phyloP scores from a whole-genome alignment of 805 yeast genomes.

The Candida ulmi region DNA sequence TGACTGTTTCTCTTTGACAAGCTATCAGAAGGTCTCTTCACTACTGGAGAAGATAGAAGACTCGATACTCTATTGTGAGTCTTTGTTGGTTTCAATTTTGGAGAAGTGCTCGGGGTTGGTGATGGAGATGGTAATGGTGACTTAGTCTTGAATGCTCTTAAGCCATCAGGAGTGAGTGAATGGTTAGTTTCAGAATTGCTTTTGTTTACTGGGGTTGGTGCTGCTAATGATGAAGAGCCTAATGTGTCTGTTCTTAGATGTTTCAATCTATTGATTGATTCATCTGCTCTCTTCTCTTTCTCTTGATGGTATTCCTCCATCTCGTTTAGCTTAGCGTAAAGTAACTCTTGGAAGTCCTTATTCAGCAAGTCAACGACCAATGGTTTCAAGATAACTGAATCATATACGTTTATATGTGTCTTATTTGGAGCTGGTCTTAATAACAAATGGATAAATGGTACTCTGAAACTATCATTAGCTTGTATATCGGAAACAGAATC shows the following conservation, averaged over 20 bases:
- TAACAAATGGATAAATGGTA: conserved; percentile 23
- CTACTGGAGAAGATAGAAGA: conserved; percentile 1
- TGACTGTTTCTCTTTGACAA: conserved; percentile 16
- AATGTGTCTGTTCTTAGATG: conserved; percentile 2
- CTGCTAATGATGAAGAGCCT: background rate
- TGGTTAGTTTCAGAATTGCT: too few relatives aligned
- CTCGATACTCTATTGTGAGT: conserved; percentile 7
- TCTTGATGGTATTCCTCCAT: conserved; percentile 13
- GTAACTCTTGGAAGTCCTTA: conserved; percentile 4
- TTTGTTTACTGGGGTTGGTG: too few relatives aligned
- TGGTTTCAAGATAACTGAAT: conserved; percentile 3
- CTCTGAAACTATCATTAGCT: background rate
- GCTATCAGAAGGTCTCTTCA: conserved; percentile 17
- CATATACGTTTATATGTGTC: conserved; percentile 5
- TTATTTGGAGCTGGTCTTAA: conserved; percentile 20
- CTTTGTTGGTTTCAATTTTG: conserved; percentile 16
- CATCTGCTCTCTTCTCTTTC: conserved; percentile 14
- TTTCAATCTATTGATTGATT: conserved; percentile 8
- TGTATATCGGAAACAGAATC: conserved; percentile 5
- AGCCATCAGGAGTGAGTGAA: conserved; percentile 11
- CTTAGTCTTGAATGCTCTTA: conserved; percentile 20
- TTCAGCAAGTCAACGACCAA: conserved; percentile 13
- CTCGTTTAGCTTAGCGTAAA: conserved; percentile 10
- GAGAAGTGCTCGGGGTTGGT: background rate
- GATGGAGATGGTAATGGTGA: conserved; percentile 18